Conservation (phyloP, 257 asterid species). For the Solanum tarapatanum region DNA sequence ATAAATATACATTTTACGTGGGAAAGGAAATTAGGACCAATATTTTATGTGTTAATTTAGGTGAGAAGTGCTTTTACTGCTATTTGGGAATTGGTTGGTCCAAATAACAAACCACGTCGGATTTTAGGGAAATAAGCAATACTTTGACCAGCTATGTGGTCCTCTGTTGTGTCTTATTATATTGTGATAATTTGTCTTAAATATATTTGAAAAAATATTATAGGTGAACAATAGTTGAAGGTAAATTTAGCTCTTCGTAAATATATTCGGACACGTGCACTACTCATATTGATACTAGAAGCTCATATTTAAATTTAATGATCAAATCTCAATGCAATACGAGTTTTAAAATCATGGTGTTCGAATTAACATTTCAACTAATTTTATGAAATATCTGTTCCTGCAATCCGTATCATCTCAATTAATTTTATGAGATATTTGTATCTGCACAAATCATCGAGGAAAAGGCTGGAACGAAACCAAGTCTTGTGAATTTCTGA, state of each 20-base stretch:
- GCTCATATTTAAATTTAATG: not conserved
- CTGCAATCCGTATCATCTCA: accelerated
- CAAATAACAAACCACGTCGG: conserved; percentile 6
- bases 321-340: not conserved
- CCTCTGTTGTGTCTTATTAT: conserved; percentile 2
- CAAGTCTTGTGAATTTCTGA: not conserved
- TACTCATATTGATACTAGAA: too few relatives aligned
- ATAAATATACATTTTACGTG: conserved; percentile 9
- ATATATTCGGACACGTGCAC: not conserved
- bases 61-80: not conserved
- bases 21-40: not conserved
- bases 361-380: too few relatives aligned
- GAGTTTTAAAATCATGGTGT: too few relatives aligned
- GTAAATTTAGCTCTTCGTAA: accelerated
- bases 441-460: too few relatives aligned
- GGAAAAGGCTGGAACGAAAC: too few relatives aligned
- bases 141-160: conserved; percentile 16
- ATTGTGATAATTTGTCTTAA: not conserved
- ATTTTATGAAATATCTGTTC: too few relatives aligned
- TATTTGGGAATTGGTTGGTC: not conserved
- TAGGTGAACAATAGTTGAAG: not conserved
- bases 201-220: not conserved
- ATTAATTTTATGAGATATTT: too few relatives aligned
- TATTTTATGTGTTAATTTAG: not conserved
- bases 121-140: conserved; percentile 14